Base-by-base conservation (phyloP, 176 grass and related monocot species). In the Oropetium thomaeum region DNA sequence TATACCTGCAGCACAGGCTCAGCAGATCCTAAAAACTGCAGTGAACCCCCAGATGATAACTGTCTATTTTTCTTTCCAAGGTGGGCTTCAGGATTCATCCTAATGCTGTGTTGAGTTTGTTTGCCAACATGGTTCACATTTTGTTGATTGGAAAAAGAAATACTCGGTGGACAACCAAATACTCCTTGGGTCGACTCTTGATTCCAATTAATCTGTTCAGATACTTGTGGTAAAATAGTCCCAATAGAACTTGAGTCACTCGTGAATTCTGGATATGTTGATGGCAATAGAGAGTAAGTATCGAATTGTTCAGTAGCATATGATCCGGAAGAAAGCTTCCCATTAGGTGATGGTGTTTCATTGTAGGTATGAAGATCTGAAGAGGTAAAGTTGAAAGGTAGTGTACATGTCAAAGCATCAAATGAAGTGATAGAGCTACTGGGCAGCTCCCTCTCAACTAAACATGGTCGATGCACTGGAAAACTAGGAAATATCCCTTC, bases 1-100 rank as follows among this genome's bases (percentile, higher is more conserved):
- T 42, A 69, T 87, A 89, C 80, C 87, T 88, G 69, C 33, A 66
- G 61, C 58, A 67, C 37, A 82, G 76, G 60, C 29, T 76, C 67
- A 59, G 67, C 82, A 81, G 57, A 76, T 5, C 17, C 43, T 60
- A 87, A 16, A 74, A 78, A 49, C 19, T 53, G 74, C 43, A 33
- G 49, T 13, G 76, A 67, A 83, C 55, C 53, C 41, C 67, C 71
- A 66, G 74, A 69, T 32, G 81, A 60, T 13, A 84, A 84, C 32
- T 49, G 67, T 13, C 61, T 53, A 29, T 82, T 85, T 69, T 57
- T 62, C 62, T 54, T 44, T 42, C 27, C 52, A 78, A 70, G 57
- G n/a, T 58, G 54, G 61, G 33, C 30, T 17, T 52, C 68, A 71
- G 62, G 65, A 70, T 67, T 44, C 6, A 44, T 22, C 40, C 38